Evolutionary conservation across 164 flowering plant genomes (phyloP).

Genomic region (Vitis amurensis): DNA sequence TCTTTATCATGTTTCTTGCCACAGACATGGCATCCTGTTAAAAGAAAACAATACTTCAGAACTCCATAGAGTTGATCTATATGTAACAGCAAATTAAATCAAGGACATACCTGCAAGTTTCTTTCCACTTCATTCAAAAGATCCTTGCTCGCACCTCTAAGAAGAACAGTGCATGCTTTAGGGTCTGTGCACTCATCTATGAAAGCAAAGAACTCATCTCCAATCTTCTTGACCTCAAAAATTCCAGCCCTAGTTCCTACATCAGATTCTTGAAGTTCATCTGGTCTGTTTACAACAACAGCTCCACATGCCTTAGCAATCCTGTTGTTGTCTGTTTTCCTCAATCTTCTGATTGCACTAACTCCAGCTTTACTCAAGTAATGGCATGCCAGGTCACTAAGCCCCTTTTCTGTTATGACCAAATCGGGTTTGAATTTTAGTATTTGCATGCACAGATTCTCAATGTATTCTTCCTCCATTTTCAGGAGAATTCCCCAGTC

Average conservation of each 20-base stretch:
- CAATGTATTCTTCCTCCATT: slow-evolving; percentile 93
- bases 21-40: slow-evolving; percentile 94
- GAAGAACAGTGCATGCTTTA: slow-evolving; percentile 89
- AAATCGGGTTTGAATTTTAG: slow-evolving; percentile 88
- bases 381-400: slow-evolving; percentile 96
- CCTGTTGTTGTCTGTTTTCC: slow-evolving; percentile 92
- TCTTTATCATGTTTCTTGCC: slow-evolving; percentile 86
- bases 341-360: slow-evolving; percentile 85
- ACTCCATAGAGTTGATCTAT: not conserved
- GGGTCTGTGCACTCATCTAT: slow-evolving; percentile 91
- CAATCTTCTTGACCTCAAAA: slow-evolving; percentile 94
- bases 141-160: slow-evolving; percentile 97
- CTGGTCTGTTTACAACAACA: slow-evolving; percentile 90
- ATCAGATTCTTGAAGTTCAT: slow-evolving; percentile 97
- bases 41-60: slow-evolving; percentile 9
- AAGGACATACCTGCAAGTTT: slow-evolving; percentile 73
- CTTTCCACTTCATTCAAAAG: slow-evolving; percentile 96
- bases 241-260: slow-evolving; percentile 91
- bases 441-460: slow-evolving; percentile 70
- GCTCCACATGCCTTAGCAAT: slow-evolving; percentile 99
- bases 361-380: slow-evolving; percentile 91
- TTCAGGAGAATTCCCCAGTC: slow-evolving; percentile 85
- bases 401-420: slow-evolving; percentile 94
- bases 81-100: no score
- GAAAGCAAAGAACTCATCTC: slow-evolving; percentile 89